Percentiles rank a stretch among this genome's conserved stretches.
These are phyloP conservation scores for Croton setiger DNA, from an alignment of 441 rosid genomes.

Conservation along the genomic window DNA sequence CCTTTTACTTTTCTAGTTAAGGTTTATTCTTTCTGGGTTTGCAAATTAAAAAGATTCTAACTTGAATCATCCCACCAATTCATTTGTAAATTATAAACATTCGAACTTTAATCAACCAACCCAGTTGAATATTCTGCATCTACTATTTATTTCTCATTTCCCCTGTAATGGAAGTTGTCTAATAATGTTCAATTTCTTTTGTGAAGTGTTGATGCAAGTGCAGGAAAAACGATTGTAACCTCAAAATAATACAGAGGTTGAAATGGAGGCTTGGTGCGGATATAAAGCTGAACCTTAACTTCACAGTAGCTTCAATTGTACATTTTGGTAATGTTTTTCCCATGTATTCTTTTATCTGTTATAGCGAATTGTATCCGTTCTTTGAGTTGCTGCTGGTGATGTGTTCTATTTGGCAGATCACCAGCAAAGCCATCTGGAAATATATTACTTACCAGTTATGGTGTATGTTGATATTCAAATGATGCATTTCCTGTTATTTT, in stretches of 20 bases:
- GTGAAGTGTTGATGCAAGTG: background rate
- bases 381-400: background rate
- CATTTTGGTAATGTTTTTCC: background rate
- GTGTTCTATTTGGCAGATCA: background rate
- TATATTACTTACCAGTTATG: background rate
- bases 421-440: background rate
- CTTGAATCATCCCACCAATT: background rate
- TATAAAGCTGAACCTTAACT: background rate
- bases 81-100: background rate
- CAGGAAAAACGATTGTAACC: background rate
- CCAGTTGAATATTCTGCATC: background rate
- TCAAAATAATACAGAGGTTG: background rate
- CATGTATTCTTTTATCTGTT: background rate
- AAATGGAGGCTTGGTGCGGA: background rate
- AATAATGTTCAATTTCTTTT: background rate
- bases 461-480: background rate
- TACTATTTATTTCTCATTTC: background rate
- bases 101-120: no score
- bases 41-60: background rate
- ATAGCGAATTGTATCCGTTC: background rate
- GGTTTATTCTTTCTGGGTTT: background rate
- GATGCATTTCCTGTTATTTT: background rate
- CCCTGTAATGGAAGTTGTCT: background rate
- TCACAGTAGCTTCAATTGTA: background rate
- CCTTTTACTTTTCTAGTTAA: background rate